Conservation (phyloP, 225 moss, liverwort and hornwort genomes). For the Lunularia cruciata region DNA sequence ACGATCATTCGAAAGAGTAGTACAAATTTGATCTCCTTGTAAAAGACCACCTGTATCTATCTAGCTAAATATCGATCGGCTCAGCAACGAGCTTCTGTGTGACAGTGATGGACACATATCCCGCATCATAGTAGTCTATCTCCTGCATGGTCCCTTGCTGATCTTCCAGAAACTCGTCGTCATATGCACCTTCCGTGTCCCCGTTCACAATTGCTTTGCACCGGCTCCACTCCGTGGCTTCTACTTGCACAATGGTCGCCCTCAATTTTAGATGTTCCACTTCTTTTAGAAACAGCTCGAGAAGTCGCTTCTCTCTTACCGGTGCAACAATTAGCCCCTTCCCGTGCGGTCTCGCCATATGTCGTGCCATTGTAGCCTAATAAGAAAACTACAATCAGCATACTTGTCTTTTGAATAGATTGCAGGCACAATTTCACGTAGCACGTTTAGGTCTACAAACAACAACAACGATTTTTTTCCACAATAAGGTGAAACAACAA, state of each 20-base stretch:
- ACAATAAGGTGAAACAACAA: background rate
- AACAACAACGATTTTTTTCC: too few species aligned
- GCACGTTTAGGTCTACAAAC: too few species aligned
- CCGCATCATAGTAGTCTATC: conserved; percentile 30
- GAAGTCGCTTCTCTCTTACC: conserved; percentile 18
- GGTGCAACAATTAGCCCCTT: conserved; percentile 26
- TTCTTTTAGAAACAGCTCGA: conserved; percentile 25
- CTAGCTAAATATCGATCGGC: background rate
- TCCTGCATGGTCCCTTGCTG: conserved; percentile 20
- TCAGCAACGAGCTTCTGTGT: conserved; percentile 16
- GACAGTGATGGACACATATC: conserved; percentile 23
- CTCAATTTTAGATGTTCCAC: conserved; percentile 8
- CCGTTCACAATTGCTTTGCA: conserved; percentile 20
- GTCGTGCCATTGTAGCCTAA: conserved; percentile 19
- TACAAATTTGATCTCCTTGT: too few species aligned
- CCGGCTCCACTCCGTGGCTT: conserved; percentile 22
- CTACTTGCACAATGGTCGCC: conserved; percentile 17
- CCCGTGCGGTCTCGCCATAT: conserved; percentile 24
- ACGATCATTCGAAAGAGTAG: too few species aligned
- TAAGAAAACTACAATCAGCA: background rate
- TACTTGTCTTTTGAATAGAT: background rate
- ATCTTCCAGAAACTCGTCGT: conserved; percentile 4
- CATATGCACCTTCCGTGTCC: conserved; percentile 2
- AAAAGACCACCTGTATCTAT: background rate
- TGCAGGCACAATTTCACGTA: background rate